Evolutionary conservation across 2,329 filamentous ascomycete species (phyloP), one percentile per base, ranked within the genome.

Genomic region (Leptographium galeiforme): DNA sequence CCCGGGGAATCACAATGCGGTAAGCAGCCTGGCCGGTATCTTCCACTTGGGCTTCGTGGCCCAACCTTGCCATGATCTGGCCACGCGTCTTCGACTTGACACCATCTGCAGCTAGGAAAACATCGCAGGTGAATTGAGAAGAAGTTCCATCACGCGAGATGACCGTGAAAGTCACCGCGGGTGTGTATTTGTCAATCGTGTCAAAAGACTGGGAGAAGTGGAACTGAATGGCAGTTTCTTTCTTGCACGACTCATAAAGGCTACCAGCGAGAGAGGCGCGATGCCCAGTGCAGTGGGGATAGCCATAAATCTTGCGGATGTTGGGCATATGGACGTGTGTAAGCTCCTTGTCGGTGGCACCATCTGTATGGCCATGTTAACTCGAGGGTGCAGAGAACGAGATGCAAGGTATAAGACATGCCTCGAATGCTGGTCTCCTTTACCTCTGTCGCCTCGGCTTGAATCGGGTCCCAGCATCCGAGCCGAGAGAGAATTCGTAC

Each of bases 211-310:
- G 77, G 38, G 76, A 73, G 63, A 90, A 85, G 67, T 83, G 76
- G 69, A 91, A 89, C 8, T 67, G 81, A 63, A 91, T 82, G 40
- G 71, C 71, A 19, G 74, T 64, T 60, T 86, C 63, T 48, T 72
- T 70, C 61, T 79, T 72, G 67, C 86, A 90, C 16, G 77, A 85
- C 45, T 85, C 74, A 65, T 82, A 89, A 30, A 91, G 70, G 5
- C 78, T 76, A 34, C 77, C 77, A 8, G 86, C 85, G 6, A 91
- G 74, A 11, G 82, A 86, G 0, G 83, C 76, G 18, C 87, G 79
- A 64, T 93, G 87, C 8, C 85, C 87, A 6, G 87, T 85, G 77
- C 87, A 89, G 68, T 91, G 87, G 0, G 85, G 81, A 64, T 84
- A 89, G 39, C 79, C 78, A 63, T 89, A 91, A 40, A 77, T 81